A percentile compares a stretch with the other conserved stretches of the same genome.
phyloP scores from a whole-genome alignment of 1,139 yeast species.

The Saccharomyces hybrid region DNA sequence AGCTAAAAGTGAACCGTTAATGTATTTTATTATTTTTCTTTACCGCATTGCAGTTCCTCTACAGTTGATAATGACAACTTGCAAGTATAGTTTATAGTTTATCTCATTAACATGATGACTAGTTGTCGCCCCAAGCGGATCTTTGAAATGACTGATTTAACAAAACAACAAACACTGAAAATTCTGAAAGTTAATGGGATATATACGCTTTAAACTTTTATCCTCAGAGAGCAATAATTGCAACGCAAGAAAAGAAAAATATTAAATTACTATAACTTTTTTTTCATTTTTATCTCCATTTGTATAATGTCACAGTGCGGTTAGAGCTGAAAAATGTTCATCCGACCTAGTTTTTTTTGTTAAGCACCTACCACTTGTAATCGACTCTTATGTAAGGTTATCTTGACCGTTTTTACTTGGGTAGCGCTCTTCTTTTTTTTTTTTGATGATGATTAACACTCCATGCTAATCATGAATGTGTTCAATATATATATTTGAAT shows the following conservation, averaged over 20 bases:
- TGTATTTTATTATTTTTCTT: not conserved
- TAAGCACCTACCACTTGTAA: not conserved
- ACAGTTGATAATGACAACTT: not conserved
- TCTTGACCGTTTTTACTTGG: not conserved
- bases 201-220: not conserved
- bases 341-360: not conserved
- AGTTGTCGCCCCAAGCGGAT: constrained; percentile 36
- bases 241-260: not conserved
- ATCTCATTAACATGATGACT: constrained; percentile 25
- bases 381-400: not conserved
- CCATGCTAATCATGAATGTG: constrained; percentile 6
- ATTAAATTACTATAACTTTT: not conserved
- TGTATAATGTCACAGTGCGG: not conserved
- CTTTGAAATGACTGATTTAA: constrained; percentile 29
- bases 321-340: not conserved
- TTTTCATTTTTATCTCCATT: not conserved
- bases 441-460: constrained; percentile 2
- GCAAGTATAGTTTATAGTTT: not conserved
- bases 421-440: not conserved
- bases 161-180: constrained; percentile 33
- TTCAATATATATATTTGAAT: not conserved
- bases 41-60: not conserved
- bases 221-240: not conserved
- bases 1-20: not conserved
- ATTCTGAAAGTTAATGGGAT: constrained; percentile 22